phyloP scores from a whole-genome alignment of 768 basidiomycete genomes.

The Chalciporus chontae region DNA sequence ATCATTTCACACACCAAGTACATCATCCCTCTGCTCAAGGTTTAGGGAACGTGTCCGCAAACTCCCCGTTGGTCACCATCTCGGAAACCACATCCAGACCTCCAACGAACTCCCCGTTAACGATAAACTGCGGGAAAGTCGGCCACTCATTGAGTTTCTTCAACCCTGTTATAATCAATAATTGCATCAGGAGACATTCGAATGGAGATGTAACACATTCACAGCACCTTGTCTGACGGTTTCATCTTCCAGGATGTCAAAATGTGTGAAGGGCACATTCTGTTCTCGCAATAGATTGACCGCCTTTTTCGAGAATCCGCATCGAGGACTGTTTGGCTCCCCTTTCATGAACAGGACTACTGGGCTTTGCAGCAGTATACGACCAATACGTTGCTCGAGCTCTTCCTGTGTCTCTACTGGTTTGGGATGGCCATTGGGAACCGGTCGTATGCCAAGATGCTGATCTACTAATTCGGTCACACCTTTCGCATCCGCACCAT shows the following conservation, averaged over 20 bases:
- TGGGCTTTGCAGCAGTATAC: slow-evolving; percentile 73
- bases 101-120: slow-evolving; percentile 91
- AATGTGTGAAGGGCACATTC: slow-evolving; percentile 63
- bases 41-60: slow-evolving; percentile 43
- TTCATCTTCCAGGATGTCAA: slow-evolving; percentile 84
- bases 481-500: slow-evolving; percentile 71
- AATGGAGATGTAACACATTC: not conserved
- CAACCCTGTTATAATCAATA: slow-evolving; percentile 43
- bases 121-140: slow-evolving; percentile 81
- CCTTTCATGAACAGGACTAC: slow-evolving; percentile 95
- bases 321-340: slow-evolving; percentile 68
- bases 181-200: slow-evolving; percentile 1
- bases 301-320: slow-evolving; percentile 82
- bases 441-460: slow-evolving; percentile 41
- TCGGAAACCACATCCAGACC: slow-evolving; percentile 91
- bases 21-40: not conserved
- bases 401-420: slow-evolving; percentile 58
- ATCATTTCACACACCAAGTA: not conserved
- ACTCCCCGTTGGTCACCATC: slow-evolving; percentile 79
- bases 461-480: slow-evolving; percentile 61
- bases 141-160: slow-evolving; percentile 87
- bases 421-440: slow-evolving; percentile 21
- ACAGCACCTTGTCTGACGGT: slow-evolving; percentile 71
- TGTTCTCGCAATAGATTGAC: slow-evolving; percentile 63
- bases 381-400: slow-evolving; percentile 57